A percentile compares a stretch with the other conserved stretches of the same genome.
Conservation (phyloP, 257 asterid genomes). For the Solanum bukasovii region DNA sequence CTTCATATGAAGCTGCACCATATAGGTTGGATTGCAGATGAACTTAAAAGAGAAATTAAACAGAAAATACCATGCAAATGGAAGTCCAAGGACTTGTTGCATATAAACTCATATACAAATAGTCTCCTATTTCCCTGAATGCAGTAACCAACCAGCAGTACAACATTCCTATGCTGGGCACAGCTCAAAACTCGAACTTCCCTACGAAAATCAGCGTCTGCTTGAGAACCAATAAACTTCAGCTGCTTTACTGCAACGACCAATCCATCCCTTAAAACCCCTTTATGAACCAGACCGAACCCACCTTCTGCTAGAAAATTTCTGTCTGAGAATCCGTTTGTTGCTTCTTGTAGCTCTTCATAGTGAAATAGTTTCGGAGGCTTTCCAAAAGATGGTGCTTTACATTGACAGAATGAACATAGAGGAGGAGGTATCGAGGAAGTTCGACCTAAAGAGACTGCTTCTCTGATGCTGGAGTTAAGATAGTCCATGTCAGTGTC, state of each 20-base stretch:
- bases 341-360: conserved; percentile 65
- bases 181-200: conserved; percentile 80
- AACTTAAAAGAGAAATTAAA: background rate
- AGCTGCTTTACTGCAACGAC: conserved; percentile 61
- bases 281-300: conserved; percentile 70
- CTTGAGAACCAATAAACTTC: conserved; percentile 52
- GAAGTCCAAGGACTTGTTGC: conserved; percentile 74
- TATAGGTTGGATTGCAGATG: background rate
- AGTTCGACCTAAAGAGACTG: conserved; percentile 48
- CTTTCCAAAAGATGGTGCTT: conserved; percentile 79
- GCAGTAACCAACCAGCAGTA: conserved; percentile 77
- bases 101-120: conserved; percentile 73
- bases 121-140: conserved; percentile 52
- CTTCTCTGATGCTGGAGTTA: conserved; percentile 62
- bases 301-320: conserved; percentile 71
- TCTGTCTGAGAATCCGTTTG: conserved; percentile 47
- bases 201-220: conserved; percentile 73
- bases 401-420: conserved; percentile 61
- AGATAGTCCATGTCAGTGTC: conserved; percentile 18
- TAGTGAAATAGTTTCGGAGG: conserved; percentile 68
- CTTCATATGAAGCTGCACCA: background rate
- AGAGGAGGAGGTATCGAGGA: conserved; percentile 74
- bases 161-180: conserved; percentile 92
- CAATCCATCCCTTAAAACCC: conserved; percentile 58
- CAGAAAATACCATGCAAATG: conserved; percentile 64